Base-by-base conservation (phyloP, 2,329 filamentous ascomycete genomes). In the Thelonectria olida region DNA sequence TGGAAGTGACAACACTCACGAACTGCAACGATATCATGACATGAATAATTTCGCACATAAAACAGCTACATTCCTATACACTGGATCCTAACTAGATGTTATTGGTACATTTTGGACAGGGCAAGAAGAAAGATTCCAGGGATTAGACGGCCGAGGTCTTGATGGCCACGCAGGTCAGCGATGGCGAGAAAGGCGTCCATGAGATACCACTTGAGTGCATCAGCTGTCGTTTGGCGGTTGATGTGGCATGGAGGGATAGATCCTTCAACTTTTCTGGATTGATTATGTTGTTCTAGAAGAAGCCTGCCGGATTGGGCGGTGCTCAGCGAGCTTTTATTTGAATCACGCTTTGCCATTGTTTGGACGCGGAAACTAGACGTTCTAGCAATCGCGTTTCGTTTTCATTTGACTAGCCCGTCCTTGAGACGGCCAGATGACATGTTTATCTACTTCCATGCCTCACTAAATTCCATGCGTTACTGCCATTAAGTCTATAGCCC, bases 71-170 rank as follows among this genome's bases (percentile, higher is more conserved):
- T 55, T 55, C 41, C 47, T 61, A 67, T 22, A 51, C 48, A 41
- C 38, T 67, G 61, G 53, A 65, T 60, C 57, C 52, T 61, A n/a
- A n/a, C n/a, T n/a, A 54, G 47, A 69, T 70, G 55, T 61, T 41
- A 47, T 64, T 49, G 57, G 62, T 63, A 57, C 64, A 66, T 70
- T 68, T 68, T 58, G 65, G 42, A 63, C 58, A 69, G 42, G 23
- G 61, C 54, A 49, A 59, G 66, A 64, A 41, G 49, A 25, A 55
- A 20, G 50, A 44, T 57, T 31, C 39, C 38, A 17, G 48, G 59
- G 61, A 48, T 45, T 55, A 62, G 48, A 67, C 34, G 27, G 51
- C 44, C 15, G 36, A 41, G 45, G 22, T 45, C 28, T 36, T 61
- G 44, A 17, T 34, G 41, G 54, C 42, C 45, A 48, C 38, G 36